Evolutionary conservation across 2,329 filamentous ascomycete genomes (phyloP).

Genomic region (Aureobasidium vineae): DNA sequence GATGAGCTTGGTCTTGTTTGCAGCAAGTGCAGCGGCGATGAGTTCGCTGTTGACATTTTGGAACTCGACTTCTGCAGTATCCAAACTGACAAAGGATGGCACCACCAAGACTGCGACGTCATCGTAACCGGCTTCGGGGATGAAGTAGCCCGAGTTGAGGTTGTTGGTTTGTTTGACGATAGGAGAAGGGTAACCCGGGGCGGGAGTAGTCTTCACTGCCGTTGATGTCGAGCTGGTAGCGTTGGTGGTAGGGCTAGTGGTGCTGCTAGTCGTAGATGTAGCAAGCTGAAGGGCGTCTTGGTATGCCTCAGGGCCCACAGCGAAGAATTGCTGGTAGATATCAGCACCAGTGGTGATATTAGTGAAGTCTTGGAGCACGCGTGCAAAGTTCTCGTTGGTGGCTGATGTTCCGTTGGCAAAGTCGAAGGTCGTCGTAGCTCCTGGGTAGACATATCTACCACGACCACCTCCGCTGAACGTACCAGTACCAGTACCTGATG

Average conservation of each 20-base stretch:
- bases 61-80: constrained; percentile 39
- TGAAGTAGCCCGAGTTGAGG: constrained; percentile 50
- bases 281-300: constrained; percentile 32
- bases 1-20: constrained; percentile 59
- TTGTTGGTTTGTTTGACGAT: constrained; percentile 44
- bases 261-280: constrained; percentile 26
- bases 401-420: constrained; percentile 48
- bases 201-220: constrained; percentile 30
- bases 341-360: constrained; percentile 45
- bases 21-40: constrained; percentile 46
- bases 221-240: constrained; percentile 26
- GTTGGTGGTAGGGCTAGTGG: constrained; percentile 16
- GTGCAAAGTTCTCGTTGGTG: constrained; percentile 46
- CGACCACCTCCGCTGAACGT: constrained; percentile 48
- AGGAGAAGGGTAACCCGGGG: constrained; percentile 47
- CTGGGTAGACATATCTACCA: constrained; percentile 47
- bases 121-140: constrained; percentile 42
- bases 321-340: constrained; percentile 42
- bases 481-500: constrained; percentile 43
- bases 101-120: constrained; percentile 49
- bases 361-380: constrained; percentile 43
- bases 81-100: constrained; percentile 43
- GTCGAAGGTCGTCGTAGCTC: constrained; percentile 44
- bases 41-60: constrained; percentile 45
- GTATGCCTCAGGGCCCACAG: constrained; percentile 29